Evolutionary conservation across 1,284 basidiomycete species (phyloP), one percentile per base, ranked within the genome.

Genomic region (Grifola frondosa): DNA sequence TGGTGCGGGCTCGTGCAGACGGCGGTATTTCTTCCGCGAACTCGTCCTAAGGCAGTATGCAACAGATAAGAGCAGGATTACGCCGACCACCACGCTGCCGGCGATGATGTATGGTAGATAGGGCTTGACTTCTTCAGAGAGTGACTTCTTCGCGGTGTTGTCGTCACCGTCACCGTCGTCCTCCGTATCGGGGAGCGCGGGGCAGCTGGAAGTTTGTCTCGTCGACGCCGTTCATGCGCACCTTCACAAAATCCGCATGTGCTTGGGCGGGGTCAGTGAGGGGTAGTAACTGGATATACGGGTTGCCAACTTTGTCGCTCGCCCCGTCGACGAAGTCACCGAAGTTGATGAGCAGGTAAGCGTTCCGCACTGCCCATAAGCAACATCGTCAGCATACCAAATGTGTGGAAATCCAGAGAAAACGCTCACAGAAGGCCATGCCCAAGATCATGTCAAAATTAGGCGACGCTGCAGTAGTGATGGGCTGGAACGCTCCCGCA

Each of bases 391-490:
- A 21, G 34, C 32, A 22, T 6, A 28, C 17, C 15, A 30, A 32
- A 28, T 20, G 28, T 34, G 15, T 20, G 30, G 20, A 28, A n/a
- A 40, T 30, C 15, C 13, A 15, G 30, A 21, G 52, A 21, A 26
- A 32, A n/a, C 1, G 69, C 84, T 55, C 62, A 88, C 86, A 50
- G 67, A 88, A 89, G 44, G 74, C 76, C 87, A 89, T 88, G 44
- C 86, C 86, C 45, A 89, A 70, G 55, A 90, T 86, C 71, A 86
- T 78, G 54, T 90, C 86, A 46, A 81, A 87, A 52, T 79, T 73
- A 20, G 73, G 75, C 15, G 46, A 45, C 19, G 44, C 41, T 33
- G 44, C 52, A n/a, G 50, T 48, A 11, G 80, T 82, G 54, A 87
- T 86, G 5, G 87, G 86, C 67, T 89, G 86, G 71, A 89, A 89